Evolutionary conservation across 805 yeast species (phyloP).

Genomic region (Tetrapisispora iriomotensis): DNA sequence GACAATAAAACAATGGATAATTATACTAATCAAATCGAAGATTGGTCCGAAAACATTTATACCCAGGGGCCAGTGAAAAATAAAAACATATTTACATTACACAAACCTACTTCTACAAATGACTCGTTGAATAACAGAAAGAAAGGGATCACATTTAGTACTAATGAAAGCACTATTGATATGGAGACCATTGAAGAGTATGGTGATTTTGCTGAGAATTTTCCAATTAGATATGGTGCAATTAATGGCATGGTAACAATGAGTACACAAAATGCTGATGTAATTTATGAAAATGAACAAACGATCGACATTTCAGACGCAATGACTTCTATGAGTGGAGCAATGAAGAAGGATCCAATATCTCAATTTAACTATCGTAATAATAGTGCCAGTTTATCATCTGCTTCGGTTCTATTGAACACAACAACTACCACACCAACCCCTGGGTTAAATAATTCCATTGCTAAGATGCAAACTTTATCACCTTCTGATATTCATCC

Average conservation of each 20-base stretch:
- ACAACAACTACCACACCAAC: slow-evolving; percentile 5
- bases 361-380: slow-evolving; percentile 4
- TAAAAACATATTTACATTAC: neutral
- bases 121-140: slow-evolving; percentile 28
- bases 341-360: slow-evolving; percentile 1
- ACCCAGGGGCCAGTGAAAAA: slow-evolving; percentile 38
- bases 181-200: neutral
- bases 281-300: slow-evolving; percentile 3
- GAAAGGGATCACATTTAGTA: neutral
- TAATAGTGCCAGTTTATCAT: slow-evolving; percentile 7
- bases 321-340: neutral
- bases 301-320: neutral
- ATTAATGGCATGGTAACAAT: slow-evolving; percentile 39
- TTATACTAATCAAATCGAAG: slow-evolving; percentile 62
- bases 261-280: slow-evolving; percentile 49
- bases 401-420: slow-evolving; percentile 12
- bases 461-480: slow-evolving; percentile 34
- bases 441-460: slow-evolving; percentile 3
- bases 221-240: neutral
- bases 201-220: neutral
- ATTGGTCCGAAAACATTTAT: slow-evolving; percentile 68
- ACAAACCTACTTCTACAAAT: slow-evolving; percentile 18
- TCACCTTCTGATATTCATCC: slow-evolving; percentile 57
- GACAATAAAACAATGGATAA: slow-evolving; percentile 50
- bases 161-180: neutral